phyloP scores from a whole-genome alignment of 2,329 filamentous ascomycete species.

The Lasiodiplodia theobromae region DNA sequence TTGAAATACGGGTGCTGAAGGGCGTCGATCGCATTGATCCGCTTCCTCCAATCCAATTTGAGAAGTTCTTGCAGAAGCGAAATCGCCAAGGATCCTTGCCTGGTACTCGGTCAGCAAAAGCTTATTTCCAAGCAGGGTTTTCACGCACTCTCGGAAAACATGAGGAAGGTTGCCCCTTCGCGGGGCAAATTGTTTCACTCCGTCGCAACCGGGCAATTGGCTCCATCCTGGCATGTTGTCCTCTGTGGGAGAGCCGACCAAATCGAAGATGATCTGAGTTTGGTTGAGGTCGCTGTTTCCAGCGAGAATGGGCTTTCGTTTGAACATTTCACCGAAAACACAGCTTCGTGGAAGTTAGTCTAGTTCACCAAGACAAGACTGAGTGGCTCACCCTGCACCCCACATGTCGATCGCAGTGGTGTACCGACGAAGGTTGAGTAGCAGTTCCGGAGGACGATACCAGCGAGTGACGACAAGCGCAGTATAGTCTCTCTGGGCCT shows the following conservation, averaged over 20 bases:
- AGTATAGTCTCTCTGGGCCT: constrained; percentile 89
- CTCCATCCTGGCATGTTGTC: constrained; percentile 94
- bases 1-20: constrained; percentile 92
- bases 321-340: constrained; percentile 97
- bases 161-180: constrained; percentile 72
- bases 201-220: constrained; percentile 80
- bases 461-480: constrained; percentile 96
- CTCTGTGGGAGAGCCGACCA: constrained; percentile 89
- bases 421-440: constrained; percentile 86
- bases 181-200: constrained; percentile 67
- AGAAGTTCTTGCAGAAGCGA: constrained; percentile 83
- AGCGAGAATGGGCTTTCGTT: constrained; percentile 88
- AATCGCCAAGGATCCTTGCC: constrained; percentile 74
- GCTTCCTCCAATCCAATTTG: constrained; percentile 84
- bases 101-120: constrained; percentile 38
- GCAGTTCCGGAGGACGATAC: constrained; percentile 93
- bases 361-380: neutral
- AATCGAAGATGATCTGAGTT: constrained; percentile 89
- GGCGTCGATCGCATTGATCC: constrained; percentile 93
- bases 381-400: constrained; percentile 81
- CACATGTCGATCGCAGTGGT: constrained; percentile 98
- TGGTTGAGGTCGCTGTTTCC: constrained; percentile 90
- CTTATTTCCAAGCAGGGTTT: constrained; percentile 25
- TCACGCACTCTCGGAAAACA: constrained; percentile 74
- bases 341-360: constrained; percentile 65